phyloP scores from a whole-genome alignment of 2,329 filamentous ascomycete species.

The Cordyceps militaris region DNA sequence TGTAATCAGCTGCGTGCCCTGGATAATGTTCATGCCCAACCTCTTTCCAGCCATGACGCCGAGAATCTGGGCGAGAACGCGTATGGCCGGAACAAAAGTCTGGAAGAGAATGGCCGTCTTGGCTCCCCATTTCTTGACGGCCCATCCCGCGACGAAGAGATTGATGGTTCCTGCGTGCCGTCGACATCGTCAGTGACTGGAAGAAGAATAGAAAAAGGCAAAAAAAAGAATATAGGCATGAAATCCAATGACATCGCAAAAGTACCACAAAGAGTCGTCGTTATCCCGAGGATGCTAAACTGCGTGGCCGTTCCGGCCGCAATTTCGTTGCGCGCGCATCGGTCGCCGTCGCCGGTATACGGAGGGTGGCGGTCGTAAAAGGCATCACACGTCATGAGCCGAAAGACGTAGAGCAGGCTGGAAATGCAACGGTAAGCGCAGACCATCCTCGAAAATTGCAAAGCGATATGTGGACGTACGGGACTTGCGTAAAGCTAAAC shows the following conservation, averaged over 20 bases:
- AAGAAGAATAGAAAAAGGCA: neutral
- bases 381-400: constrained; percentile 63
- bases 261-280: constrained; percentile 57
- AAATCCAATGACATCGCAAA: neutral
- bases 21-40: constrained; percentile 60
- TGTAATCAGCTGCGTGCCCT: constrained; percentile 60
- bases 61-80: constrained; percentile 56
- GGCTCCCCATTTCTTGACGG: constrained; percentile 59
- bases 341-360: constrained; percentile 39
- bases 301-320: constrained; percentile 57
- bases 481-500: constrained; percentile 43
- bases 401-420: constrained; percentile 57
- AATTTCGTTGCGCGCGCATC: constrained; percentile 55
- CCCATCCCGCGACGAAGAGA: constrained; percentile 60
- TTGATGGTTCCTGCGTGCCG: constrained; percentile 42
- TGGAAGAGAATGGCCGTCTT: constrained; percentile 56
- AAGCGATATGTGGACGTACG: constrained; percentile 35
- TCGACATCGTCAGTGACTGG: neutral
- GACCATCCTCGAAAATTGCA: too few species aligned
- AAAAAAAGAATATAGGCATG: neutral
- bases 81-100: constrained; percentile 56
- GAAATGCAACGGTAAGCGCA: too few species aligned
- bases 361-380: constrained; percentile 56
- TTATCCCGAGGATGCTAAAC: constrained; percentile 58
- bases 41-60: constrained; percentile 56